A percentile compares a stretch with the other conserved stretches of the same genome.
Evolutionary conservation across 2,329 filamentous ascomycete genomes (phyloP).

Genomic region (Domatiomyces catenatus): DNA sequence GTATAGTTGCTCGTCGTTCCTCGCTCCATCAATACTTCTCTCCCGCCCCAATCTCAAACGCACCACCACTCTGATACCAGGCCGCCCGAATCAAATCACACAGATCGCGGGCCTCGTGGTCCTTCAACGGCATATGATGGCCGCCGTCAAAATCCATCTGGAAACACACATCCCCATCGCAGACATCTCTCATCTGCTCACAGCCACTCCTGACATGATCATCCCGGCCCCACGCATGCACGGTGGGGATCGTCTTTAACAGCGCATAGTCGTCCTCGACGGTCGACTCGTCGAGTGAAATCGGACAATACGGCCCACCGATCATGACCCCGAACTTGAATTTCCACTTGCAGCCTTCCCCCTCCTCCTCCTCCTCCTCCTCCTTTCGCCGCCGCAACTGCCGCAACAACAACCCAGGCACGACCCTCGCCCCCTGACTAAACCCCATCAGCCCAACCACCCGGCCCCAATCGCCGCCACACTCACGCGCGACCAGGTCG

Average conservation of each 20-base stretch:
- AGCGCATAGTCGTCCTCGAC: conserved; percentile 5
- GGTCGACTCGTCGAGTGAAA: conserved; percentile 3
- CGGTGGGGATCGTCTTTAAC: conserved; percentile 12
- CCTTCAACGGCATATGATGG: conserved; percentile 17
- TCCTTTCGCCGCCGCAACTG: conserved; percentile 14
- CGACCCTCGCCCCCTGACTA: conserved; percentile 22
- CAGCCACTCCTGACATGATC: conserved; percentile 16
- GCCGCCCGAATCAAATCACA: conserved; percentile 18
- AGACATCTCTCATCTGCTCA: conserved; percentile 8
- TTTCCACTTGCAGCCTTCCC: conserved; percentile 4
- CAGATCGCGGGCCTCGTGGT: conserved; percentile 17
- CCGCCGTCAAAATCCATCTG: conserved; percentile 17
- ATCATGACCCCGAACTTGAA: conserved; percentile 17
- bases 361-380: background rate
- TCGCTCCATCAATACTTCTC: background rate
- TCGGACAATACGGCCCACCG: conserved; percentile 17
- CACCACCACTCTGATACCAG: conserved; percentile 14
- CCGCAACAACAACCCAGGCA: conserved; percentile 17
- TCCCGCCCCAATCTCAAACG: conserved; percentile 3
- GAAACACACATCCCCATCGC: conserved; percentile 15
- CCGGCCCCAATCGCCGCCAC: conserved; percentile 10
- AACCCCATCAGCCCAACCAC: conserved; percentile 24
- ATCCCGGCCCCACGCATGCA: conserved; percentile 17
- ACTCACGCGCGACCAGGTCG: conserved; percentile 12
- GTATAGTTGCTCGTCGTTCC: too few relatives aligned